These are phyloP conservation scores for Terana coerulea DNA, from an alignment of 768 basidiomycete species.

Conservation along the genomic window DNA sequence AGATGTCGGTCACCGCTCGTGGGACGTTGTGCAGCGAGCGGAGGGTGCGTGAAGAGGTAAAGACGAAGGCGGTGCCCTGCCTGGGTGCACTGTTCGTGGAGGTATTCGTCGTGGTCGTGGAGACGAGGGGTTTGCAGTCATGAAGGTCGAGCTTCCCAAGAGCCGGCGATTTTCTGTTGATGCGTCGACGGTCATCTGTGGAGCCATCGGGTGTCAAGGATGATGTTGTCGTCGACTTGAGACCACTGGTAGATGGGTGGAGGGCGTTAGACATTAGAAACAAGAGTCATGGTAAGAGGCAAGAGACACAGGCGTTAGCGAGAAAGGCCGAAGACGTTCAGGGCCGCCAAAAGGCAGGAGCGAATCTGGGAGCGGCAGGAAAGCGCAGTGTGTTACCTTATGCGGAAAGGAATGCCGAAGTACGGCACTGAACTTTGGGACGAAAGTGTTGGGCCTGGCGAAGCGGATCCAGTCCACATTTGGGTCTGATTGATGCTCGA, in stretches of 20 bases:
- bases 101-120: slow-evolving; percentile 17
- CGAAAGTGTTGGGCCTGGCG: neutral
- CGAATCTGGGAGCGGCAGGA: neutral
- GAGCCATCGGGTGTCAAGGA: neutral
- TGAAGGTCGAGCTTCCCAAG: slow-evolving; percentile 24
- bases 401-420: neutral
- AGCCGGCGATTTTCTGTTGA: slow-evolving; percentile 17
- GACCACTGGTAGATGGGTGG: neutral
- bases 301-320: neutral
- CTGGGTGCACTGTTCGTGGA: slow-evolving; percentile 10
- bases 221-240: neutral
- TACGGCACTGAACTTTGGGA: neutral
- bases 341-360: neutral
- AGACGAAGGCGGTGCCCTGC: slow-evolving; percentile 24
- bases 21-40: slow-evolving; percentile 17
- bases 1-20: neutral
- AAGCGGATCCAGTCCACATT: too few relatives aligned
- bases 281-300: slow-evolving; percentile 4
- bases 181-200: neutral
- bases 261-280: neutral
- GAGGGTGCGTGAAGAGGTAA: slow-evolving; percentile 27
- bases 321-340: neutral
- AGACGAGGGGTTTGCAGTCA: slow-evolving; percentile 20
- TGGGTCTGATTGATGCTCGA: too few relatives aligned
- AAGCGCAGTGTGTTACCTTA: neutral